Conservation (phyloP, 306 rosid genomes). For the Vigna hirtella region DNA sequence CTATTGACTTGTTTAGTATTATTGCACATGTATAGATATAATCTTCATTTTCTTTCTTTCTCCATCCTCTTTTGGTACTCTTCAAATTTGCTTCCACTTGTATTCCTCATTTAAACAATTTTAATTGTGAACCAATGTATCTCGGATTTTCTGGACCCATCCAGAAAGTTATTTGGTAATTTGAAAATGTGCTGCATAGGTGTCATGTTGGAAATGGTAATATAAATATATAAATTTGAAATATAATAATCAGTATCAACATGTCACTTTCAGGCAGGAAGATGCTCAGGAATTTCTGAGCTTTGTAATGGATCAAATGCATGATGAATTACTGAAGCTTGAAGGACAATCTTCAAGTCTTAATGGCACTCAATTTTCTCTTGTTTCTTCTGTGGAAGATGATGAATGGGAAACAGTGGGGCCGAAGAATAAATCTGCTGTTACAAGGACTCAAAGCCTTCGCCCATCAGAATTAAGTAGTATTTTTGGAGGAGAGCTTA, state of each 20-base stretch:
- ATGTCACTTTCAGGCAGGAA: constrained; percentile 77
- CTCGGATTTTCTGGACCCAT: neutral
- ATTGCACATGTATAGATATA: neutral
- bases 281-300: constrained; percentile 98
- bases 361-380: constrained; percentile 63
- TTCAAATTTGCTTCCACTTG: constrained; percentile 2
- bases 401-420: constrained; percentile 99
- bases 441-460: constrained; percentile 89
- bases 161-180: constrained; percentile 6
- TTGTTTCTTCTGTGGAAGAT: constrained; percentile 83
- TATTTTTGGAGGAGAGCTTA: constrained; percentile 89
- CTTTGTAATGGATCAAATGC: constrained; percentile 93
- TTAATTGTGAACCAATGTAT: neutral
- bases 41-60: neutral
- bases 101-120: constrained; percentile 6
- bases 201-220: constrained; percentile 12
- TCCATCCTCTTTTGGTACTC: neutral
- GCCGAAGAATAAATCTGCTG: constrained; percentile 92
- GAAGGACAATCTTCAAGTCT: constrained; percentile 65
- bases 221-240: constrained; percentile 19
- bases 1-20: neutral
- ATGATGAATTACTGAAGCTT: constrained; percentile 81
- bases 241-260: constrained; percentile 25
- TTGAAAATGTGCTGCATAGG: constrained; percentile 21
- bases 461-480: constrained; percentile 79